phyloP scores from a whole-genome alignment of 257 asterid species.

The Jaltomata sinuosa region DNA sequence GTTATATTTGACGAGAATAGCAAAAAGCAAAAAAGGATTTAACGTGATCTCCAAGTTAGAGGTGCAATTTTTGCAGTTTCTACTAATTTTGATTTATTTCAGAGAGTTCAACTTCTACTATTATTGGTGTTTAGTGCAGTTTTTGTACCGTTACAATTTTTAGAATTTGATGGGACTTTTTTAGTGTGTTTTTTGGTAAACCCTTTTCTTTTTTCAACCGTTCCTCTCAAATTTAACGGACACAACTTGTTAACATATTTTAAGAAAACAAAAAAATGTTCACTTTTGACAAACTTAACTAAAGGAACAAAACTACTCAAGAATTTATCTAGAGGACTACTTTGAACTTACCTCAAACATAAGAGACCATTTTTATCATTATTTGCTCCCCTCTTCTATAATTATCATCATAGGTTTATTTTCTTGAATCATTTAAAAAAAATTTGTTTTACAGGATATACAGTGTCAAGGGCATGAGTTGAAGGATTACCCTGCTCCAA shows the following conservation, averaged over 20 bases:
- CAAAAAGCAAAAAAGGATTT: no score
- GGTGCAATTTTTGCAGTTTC: not conserved
- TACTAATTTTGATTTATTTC: no score
- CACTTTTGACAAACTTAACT: no score
- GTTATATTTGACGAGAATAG: no score
- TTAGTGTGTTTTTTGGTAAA: no score
- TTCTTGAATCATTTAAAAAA: not conserved
- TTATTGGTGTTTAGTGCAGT: no score
- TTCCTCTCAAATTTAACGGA: not conserved
- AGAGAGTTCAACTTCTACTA: no score
- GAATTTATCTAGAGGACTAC: not conserved
- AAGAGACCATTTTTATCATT: not conserved
- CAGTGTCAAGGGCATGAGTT: slow-evolving; percentile 43
- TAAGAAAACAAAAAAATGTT: no score
- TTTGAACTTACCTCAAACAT: not conserved
- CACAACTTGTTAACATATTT: no score
- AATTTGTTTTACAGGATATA: slow-evolving; percentile 35
- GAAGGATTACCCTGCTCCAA: slow-evolving; percentile 40
- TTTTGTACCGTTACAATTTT: not conserved
- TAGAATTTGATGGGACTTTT: not conserved
- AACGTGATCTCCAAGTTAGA: no score
- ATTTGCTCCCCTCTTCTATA: not conserved
- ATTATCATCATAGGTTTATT: not conserved
- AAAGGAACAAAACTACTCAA: no score
- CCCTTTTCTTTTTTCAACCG: no score